Evolutionary conservation across 1,284 basidiomycete genomes (phyloP), one percentile per base, ranked within the genome.

Genomic region (Sanguinoderma infundibulare): DNA sequence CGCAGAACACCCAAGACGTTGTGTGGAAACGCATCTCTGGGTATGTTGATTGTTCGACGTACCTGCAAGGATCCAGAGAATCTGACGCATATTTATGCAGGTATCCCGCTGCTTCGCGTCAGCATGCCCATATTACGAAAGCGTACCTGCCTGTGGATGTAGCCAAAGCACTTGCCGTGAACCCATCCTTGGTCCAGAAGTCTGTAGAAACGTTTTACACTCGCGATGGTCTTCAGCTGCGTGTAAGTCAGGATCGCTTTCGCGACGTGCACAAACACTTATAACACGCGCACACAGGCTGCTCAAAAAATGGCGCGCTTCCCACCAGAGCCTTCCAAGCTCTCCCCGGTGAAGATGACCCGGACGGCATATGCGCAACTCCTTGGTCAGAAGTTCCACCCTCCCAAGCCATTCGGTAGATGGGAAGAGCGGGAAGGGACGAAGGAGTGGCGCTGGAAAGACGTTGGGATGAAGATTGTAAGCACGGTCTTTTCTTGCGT

Each of bases 181-280:
- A 88, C 63, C 91, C 92, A 0, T 79, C 84, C 5, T 82, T 99
- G 20, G 80, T 96, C 12, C 94, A 98, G 69, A 90, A 87, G 69
- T 93, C 96, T 0, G 84, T 92, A 2, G 94, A 96, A 74, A 86
- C 92, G 0, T 98, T 98, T 75, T 97, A 98, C 73, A 96, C 95
- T 1, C 85, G 96, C 57, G 96, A 98, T 78, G 90, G 91, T 0
- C 80, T 92, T 3, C 94, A 95, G 74, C 80, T 98, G 57, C 87
- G 94, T 46, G 95, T 96, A 73, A 73, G 89, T 75, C 40, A 10
- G 39, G 1, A 62, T 6, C 3, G 4, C 10, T 9, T 12, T 8
- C 6, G n/a, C 39, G n/a, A 24, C 4, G n/a, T 1, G 14, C 9
- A n/a, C n/a, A n/a, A 35, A 8, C 24, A 0, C 22, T 9, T 2